Conservation (phyloP, 176 grass and related monocot species). For the Sorghum bicolor region DNA sequence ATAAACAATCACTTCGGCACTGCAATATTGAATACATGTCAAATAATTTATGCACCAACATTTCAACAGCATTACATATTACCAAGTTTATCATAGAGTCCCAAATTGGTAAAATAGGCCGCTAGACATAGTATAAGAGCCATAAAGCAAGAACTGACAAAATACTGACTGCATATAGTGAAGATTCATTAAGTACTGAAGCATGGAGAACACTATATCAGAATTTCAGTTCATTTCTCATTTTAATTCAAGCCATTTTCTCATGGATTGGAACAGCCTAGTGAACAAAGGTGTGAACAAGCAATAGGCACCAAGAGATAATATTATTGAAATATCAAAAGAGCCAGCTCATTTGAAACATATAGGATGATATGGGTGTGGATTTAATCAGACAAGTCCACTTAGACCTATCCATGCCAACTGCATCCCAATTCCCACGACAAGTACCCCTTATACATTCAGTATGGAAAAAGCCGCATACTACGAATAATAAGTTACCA, state of each 20-base stretch:
- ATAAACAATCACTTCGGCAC: background rate
- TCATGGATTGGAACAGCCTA: background rate
- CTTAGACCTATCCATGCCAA: constrained; percentile 2
- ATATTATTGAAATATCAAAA: background rate
- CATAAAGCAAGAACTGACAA: constrained; percentile 1
- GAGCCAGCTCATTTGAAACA: background rate
- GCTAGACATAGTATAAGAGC: background rate
- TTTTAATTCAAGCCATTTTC: constrained; percentile 16
- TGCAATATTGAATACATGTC: background rate
- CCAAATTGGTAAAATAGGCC: background rate
- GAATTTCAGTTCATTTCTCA: constrained; percentile 10
- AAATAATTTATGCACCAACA: background rate
- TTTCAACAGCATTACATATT: background rate
- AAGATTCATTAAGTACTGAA: constrained; percentile 1
- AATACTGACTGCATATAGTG: background rate
- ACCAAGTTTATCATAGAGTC: background rate
- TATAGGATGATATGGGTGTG: background rate
- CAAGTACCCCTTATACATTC: background rate
- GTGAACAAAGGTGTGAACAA: background rate
- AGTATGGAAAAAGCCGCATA: background rate
- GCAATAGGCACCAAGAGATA: background rate
- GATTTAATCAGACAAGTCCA: background rate
- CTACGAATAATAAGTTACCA: background rate
- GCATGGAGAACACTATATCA: background rate
- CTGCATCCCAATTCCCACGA: background rate